A percentile compares a stretch with the other conserved stretches of the same genome.
phyloP scores from a whole-genome alignment of 31 red algal genomes.

The Odonthalia washingtoniensis region DNA sequence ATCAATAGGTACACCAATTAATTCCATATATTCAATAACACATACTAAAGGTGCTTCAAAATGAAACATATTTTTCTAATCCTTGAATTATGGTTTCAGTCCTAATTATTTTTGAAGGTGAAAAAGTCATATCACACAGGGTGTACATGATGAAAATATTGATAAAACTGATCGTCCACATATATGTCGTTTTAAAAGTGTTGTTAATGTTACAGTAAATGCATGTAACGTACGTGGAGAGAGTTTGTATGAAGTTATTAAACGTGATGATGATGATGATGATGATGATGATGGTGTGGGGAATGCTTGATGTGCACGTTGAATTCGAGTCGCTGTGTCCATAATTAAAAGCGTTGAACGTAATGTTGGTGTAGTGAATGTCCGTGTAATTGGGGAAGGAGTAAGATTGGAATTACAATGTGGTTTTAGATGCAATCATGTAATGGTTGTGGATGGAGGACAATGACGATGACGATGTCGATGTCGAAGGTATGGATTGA shows the following conservation, averaged over 20 bases:
- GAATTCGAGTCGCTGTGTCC: too few relatives aligned
- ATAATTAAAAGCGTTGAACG: too few relatives aligned
- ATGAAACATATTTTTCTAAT: neutral
- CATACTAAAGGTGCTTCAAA: neutral
- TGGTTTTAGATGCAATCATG: too few relatives aligned
- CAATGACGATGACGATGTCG: too few relatives aligned
- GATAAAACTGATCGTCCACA: neutral
- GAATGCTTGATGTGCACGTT: too few relatives aligned
- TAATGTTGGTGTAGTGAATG: too few relatives aligned
- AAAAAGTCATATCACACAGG: neutral
- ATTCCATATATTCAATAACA: neutral
- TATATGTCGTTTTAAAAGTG: neutral
- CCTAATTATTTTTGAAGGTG: neutral
- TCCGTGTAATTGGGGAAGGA: too few relatives aligned
- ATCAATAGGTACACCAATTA: neutral
- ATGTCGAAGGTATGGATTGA: conserved; percentile 70
- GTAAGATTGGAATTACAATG: too few relatives aligned
- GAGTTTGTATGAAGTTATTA: too few relatives aligned
- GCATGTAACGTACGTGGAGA: neutral
- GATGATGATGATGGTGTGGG: too few relatives aligned
- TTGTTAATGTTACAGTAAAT: neutral
- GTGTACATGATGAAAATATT: neutral
- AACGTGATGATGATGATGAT: neutral
- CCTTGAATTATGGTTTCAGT: neutral
- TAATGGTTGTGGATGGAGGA: too few relatives aligned